phyloP scores from a whole-genome alignment of 1,284 basidiomycete species.

The Thelephora terrestris region DNA sequence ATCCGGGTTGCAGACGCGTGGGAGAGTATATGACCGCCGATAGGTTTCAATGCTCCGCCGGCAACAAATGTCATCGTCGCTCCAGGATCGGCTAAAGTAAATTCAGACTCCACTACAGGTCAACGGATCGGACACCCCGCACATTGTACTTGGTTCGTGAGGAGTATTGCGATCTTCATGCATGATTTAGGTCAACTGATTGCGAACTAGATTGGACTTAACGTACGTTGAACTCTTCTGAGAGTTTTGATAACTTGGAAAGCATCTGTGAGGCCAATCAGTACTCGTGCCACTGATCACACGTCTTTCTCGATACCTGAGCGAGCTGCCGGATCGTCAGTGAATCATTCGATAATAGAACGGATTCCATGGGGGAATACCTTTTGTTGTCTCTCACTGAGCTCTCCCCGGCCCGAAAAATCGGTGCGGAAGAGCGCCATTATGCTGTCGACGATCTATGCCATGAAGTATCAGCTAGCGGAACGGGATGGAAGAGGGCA shows the following conservation, averaged over 20 bases:
- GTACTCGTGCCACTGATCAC: neutral
- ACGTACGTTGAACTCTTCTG: constrained; percentile 78
- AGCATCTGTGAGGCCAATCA: constrained; percentile 56
- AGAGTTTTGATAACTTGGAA: constrained; percentile 81
- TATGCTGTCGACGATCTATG: constrained; percentile 83
- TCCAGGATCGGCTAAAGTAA: constrained; percentile 71
- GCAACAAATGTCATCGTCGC: constrained; percentile 93
- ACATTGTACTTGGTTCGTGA: constrained; percentile 93
- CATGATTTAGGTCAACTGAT: neutral
- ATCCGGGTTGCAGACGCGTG: constrained; percentile 81
- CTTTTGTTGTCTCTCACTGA: constrained; percentile 89
- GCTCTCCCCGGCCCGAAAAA: constrained; percentile 83
- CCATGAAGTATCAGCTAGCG: neutral
- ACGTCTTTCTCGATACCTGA: constrained; percentile 32
- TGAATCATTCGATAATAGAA: neutral
- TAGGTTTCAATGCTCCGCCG: constrained; percentile 77
- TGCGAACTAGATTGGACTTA: neutral
- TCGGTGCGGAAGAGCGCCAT: constrained; percentile 94
- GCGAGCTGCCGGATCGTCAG: constrained; percentile 37
- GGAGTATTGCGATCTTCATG: constrained; percentile 66
- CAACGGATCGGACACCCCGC: constrained; percentile 3
- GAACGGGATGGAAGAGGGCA: neutral
- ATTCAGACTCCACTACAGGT: neutral
- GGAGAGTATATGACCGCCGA: constrained; percentile 80
- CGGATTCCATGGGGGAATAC: constrained; percentile 25